Conservation (phyloP, 2,329 filamentous ascomycete genomes). For the Arthrobotrys musiformis region DNA sequence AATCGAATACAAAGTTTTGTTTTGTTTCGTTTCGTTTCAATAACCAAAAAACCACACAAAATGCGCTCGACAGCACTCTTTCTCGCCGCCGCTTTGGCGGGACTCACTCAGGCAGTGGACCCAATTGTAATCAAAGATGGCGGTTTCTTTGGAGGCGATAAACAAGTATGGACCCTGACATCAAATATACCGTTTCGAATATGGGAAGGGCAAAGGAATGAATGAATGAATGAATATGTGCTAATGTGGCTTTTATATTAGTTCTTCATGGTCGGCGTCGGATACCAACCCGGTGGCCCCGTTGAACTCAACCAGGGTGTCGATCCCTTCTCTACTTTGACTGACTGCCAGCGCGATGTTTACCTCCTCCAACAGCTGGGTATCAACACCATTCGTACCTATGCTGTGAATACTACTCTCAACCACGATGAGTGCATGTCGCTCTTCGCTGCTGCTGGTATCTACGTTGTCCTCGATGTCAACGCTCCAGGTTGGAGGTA, state of each 20-base stretch:
- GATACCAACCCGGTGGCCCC: conserved; percentile 76
- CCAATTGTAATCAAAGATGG: conserved; percentile 50
- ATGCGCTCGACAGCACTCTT: conserved; percentile 48
- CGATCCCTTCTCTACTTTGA: conserved; percentile 58
- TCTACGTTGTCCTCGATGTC: conserved; percentile 57
- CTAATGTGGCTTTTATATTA: conserved; percentile 9
- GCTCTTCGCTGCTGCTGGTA: conserved; percentile 59
- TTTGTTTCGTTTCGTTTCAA: neutral
- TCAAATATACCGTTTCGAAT: neutral
- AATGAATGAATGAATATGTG: too few relatives aligned
- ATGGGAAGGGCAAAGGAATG: neutral
- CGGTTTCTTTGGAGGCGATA: conserved; percentile 38
- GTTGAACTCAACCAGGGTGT: conserved; percentile 63
- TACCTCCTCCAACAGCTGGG: conserved; percentile 63
- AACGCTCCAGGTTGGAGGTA: conserved; percentile 51
- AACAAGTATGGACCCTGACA: conserved; percentile 25
- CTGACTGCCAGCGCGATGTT: conserved; percentile 59
- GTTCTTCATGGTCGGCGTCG: conserved; percentile 75
- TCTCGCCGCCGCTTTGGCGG: conserved; percentile 41
- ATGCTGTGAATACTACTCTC: conserved; percentile 59
- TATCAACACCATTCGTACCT: conserved; percentile 65
- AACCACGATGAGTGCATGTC: conserved; percentile 60
- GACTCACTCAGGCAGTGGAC: conserved; percentile 52
- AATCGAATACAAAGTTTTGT: conserved; percentile 18
- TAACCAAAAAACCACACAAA: neutral